Base-by-base conservation (phyloP, 345 rosid species). In the Xanthoceras sorbifolium region DNA sequence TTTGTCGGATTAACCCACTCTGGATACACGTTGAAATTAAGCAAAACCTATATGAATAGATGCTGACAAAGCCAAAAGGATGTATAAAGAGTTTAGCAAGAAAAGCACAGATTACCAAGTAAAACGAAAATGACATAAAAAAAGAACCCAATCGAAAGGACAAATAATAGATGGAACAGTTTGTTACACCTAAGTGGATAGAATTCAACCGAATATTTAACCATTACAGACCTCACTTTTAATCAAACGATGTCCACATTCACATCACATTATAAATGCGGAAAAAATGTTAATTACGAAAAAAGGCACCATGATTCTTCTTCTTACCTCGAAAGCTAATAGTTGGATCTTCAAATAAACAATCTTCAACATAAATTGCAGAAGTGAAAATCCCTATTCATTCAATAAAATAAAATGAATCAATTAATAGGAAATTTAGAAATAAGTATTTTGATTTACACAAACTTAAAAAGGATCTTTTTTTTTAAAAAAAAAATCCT, bases 301-400 rank as follows among this genome's bases (percentile, higher is more conserved):
- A 10, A n/a, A 36, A 29, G 26, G 23, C 20, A 26, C 40, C 15
- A 31, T 28, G 5, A 9, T 64, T 17, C 25, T 69, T 62, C 73
- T 54, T 64, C 80, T 84, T 76, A 95, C 97, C 99, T 68, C 65
- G 89, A 69, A 93, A 95, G 73, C 89, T 90, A 50, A 95, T 91
- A 55, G 99, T 95, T 11, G 97, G 99, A 69, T 93, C 99, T 82
- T 89, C 97, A n/a, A 93, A 95, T 71, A 87, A 67, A 71, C 98
- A 93, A 74, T 91, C 98, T 76, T 90, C 86, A 20, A 85, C 82
- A 67, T 90, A 93, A 62, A 91, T 82, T 7, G 65, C 86, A 79
- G 84, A 74, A 76, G 95, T 87, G 84, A 93, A 93, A 78, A 78
- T 80, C 78, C 98, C 98, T 95, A 36, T 18, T 31, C n/a, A 68